Evolutionary conservation across 1,139 yeast species (phyloP).

Genomic region (Saccharomycopsis phalli): DNA sequence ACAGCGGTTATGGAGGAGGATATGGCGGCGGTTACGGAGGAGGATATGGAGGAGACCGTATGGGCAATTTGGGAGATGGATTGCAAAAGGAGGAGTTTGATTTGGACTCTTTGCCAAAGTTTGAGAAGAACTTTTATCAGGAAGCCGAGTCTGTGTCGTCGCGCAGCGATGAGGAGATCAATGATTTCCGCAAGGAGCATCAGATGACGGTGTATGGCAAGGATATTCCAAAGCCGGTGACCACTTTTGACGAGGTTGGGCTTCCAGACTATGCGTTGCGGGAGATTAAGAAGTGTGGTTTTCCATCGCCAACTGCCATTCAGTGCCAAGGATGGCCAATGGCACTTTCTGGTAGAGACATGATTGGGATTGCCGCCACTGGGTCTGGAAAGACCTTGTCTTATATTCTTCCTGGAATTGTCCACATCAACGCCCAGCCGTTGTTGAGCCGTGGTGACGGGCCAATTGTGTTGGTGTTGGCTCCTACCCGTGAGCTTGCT

Average conservation of each 20-base stretch:
- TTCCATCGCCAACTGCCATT: constrained; percentile 88
- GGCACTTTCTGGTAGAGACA: constrained; percentile 98
- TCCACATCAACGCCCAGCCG: constrained; percentile 97
- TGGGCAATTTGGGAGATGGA: constrained; percentile 47
- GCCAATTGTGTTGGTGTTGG: constrained; percentile 89
- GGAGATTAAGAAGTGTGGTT: constrained; percentile 88
- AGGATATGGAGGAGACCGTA: constrained; percentile 30
- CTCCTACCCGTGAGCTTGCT: constrained; percentile 98
- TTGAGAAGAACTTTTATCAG: constrained; percentile 88
- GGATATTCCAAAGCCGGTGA: constrained; percentile 91
- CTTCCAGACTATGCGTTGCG: constrained; percentile 88
- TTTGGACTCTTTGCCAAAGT: constrained; percentile 65
- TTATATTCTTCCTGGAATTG: constrained; percentile 93
- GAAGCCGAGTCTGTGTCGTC: constrained; percentile 73
- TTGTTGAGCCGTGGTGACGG: constrained; percentile 90
- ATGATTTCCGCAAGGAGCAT: constrained; percentile 65
- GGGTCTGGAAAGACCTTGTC: constrained; percentile 98
- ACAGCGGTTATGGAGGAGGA: constrained; percentile 29
- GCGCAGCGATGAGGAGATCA: constrained; percentile 67
- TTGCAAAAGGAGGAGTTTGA: constrained; percentile 75
- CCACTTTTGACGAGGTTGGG: constrained; percentile 90
- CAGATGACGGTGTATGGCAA: constrained; percentile 81
- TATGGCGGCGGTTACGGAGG: constrained; percentile 26
- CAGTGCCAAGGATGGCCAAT: constrained; percentile 99
- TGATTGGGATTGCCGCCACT: constrained; percentile 97